Conservation (phyloP, 306 rosid species). For the Castanea sativa region DNA sequence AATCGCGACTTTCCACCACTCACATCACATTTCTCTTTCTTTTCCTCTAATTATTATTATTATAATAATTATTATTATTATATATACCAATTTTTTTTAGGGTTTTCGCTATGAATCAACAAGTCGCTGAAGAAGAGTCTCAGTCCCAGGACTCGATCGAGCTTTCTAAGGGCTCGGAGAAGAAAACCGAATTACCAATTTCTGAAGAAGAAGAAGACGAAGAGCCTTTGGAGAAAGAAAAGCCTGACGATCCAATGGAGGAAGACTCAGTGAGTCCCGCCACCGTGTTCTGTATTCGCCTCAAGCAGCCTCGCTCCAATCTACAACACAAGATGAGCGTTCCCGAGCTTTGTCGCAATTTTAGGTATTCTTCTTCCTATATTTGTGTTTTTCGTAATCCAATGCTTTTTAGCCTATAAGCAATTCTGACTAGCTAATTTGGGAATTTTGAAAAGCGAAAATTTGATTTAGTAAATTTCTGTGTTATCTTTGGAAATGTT, state of each 20-base stretch:
- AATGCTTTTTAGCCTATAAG: not conserved
- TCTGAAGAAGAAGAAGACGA: conserved; percentile 40
- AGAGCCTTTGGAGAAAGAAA: conserved; percentile 2
- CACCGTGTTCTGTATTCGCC: conserved; percentile 72
- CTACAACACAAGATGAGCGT: conserved; percentile 84
- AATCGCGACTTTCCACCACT: conserved; percentile 93
- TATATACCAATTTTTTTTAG: not conserved
- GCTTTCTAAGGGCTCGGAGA: conserved; percentile 35
- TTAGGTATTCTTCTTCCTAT: conserved; percentile 49
- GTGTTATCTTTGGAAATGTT: not conserved
- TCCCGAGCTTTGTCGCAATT: conserved; percentile 91
- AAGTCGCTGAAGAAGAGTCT: conserved; percentile 37
- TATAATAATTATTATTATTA: too few relatives aligned
- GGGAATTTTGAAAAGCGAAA: not conserved
- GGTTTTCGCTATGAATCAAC: conserved; percentile 56
- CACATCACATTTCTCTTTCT: conserved; percentile 8
- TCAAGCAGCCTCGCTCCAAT: conserved; percentile 66
- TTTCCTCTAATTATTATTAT: not conserved
- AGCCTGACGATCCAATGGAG: conserved; percentile 64
- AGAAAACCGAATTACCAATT: conserved; percentile 29
- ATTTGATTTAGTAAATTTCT: not conserved
- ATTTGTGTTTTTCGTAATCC: not conserved
- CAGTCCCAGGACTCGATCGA: conserved; percentile 43
- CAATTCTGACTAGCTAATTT: not conserved
- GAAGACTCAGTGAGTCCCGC: conserved; percentile 60